Evolutionary conservation across 2,329 filamentous ascomycete genomes (phyloP), one percentile per base, ranked within the genome.

Genomic region (Hymenoscyphus fructigenus): DNA sequence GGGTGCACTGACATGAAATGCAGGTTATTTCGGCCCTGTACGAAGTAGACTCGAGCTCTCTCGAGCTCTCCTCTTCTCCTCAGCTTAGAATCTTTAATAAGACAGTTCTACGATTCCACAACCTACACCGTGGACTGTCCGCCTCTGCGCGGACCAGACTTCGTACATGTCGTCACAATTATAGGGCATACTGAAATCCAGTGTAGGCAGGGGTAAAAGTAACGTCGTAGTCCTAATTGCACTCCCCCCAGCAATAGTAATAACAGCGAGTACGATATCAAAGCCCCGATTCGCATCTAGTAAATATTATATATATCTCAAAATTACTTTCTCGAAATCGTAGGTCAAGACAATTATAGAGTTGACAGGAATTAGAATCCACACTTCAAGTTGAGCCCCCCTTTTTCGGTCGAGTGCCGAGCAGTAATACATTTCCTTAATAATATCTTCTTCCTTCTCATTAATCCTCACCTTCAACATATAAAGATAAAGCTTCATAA

Each of bases 161-260:
- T n/a, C n/a, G n/a, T n/a, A n/a, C n/a, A n/a, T n/a, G n/a, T n/a
- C n/a, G n/a, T n/a, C n/a, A n/a, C n/a, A n/a, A 70, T 99, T 99
- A 77, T 99, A 99, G 0, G 95, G 95, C 95, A 99, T 99, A 76
- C 93, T 97, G 76, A 99, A 99, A 77, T 99, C 95, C 0, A 95
- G 95, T 0, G 95, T 98, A 0, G 95, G 95, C 0, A 99, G 83
- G 17, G 92, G 92, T 2, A 98, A 86, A 15, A 99, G 83, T 64
- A 99, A 79, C 62, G 88, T 91, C 0, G 95, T 98, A 0, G 95
- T 98, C 57, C 95, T 86, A n/a, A 98, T 75, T 61, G 75, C 59
- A 66, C 75, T 44, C 73, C 76, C 72, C 81, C 85, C n/a, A n/a
- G n/a, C 63, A 1, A 97, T 86, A 5, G 91, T 92, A 69, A 99